Base-by-base conservation (phyloP, 345 rosid genomes). In the Heritiera littoralis region DNA sequence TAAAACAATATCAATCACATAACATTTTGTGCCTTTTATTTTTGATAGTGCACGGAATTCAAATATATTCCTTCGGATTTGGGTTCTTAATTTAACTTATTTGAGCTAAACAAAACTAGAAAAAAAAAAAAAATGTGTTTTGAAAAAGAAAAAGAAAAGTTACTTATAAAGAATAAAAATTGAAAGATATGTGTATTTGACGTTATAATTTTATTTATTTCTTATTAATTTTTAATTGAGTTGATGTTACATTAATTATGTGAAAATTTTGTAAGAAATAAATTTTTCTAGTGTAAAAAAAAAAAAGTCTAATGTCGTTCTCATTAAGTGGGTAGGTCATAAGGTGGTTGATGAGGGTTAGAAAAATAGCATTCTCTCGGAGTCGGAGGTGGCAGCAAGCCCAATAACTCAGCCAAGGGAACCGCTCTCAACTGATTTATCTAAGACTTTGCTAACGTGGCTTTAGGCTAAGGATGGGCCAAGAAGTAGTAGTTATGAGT, bases 331-430 rank as follows among this genome's bases (percentile, higher is more conserved):
- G 78, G 43, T 61, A 48, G 78, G 79, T 68, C 66, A 66, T 13
- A 7, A 52, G 80, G 68, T 38, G 82, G 78, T 81, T 13, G 86
- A 69, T 75, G 83, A 67, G 65, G 81, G 72, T 83, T 81, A 74
- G 87, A 80, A 80, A 83, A 38, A 66, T 74, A 55, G 80, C 83
- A 20, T 80, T 83, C 77, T 80, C 85, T 80, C 40, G 30, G 72
- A 60, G 79, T 80, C 40, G 30, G 72, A 60, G 79, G 77, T 71
- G 74, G 81, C 81, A 78, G 74, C 82, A 74, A 14, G 43, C 74
- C 72, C 78, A 79, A 75, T 76, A 5, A 28, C 78, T 61, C 40
- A 48, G 54, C 11, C 63, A 30, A 49, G 28, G 71, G 60, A 60
- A 43, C 74, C 66, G 79, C 49, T 79, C n/a, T 48, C 81, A 82